Conservation (phyloP, 164 flowering plant species). For the Paratinospora sagittata region DNA sequence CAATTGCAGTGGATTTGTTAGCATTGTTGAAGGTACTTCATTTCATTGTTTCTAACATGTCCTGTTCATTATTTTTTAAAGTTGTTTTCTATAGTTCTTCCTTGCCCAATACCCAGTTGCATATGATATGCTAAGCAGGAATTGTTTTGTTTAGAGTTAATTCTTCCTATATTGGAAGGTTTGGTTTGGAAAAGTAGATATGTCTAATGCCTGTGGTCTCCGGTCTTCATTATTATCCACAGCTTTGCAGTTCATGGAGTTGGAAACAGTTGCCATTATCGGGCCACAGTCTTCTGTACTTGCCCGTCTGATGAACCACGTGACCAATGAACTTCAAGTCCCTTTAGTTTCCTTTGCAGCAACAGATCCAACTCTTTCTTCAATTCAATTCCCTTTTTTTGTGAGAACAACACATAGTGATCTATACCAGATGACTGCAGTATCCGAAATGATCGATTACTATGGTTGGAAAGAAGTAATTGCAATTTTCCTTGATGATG, state of each 20-base stretch:
- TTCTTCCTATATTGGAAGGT: background rate
- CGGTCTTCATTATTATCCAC: slow-evolving; percentile 8
- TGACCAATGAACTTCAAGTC: slow-evolving; percentile 77
- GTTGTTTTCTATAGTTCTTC: background rate
- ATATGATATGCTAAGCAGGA: background rate
- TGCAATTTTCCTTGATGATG: slow-evolving; percentile 71
- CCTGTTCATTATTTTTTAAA: too few relatives aligned
- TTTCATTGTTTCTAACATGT: background rate
- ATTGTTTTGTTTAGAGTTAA: background rate
- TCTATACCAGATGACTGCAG: slow-evolving; percentile 73
- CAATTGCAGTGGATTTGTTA: slow-evolving; percentile 70
- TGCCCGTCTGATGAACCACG: slow-evolving; percentile 67
- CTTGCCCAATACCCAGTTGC: background rate
- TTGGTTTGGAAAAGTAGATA: background rate
- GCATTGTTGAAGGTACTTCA: slow-evolving; percentile 65
- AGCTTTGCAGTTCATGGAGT: slow-evolving; percentile 85
- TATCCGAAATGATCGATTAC: slow-evolving; percentile 62
- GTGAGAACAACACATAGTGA: slow-evolving; percentile 72
- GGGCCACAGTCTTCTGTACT: slow-evolving; percentile 85
- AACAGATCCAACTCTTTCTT: slow-evolving; percentile 73
- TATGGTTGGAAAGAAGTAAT: slow-evolving; percentile 73
- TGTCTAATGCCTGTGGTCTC: slow-evolving; percentile 2
- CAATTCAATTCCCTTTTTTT: slow-evolving; percentile 78
- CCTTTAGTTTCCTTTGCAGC: slow-evolving; percentile 85
- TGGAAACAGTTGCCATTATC: slow-evolving; percentile 57